Evolutionary conservation across 441 rosid genomes (phyloP), one percentile per base, ranked within the genome.

Genomic region (Breynia disticha): DNA sequence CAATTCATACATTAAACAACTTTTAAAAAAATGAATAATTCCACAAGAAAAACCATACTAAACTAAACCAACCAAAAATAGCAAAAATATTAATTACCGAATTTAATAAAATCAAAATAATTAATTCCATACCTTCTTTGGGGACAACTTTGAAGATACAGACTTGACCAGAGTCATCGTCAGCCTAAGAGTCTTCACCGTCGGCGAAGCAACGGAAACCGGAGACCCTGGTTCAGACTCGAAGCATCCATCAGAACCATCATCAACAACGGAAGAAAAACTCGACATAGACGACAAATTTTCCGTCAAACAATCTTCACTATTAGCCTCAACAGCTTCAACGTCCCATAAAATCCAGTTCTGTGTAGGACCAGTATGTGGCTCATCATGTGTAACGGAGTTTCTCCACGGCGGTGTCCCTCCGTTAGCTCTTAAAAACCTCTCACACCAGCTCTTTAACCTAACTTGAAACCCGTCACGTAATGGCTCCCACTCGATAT

Each of bases 331-430:
- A 57, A 68, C 73, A 9, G 58, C 65, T 62, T 78, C 87, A 43
- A 88, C 84, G 22, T 84, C 86, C 98, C 98, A 91, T 11, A 82
- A 67, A 19, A 82, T 61, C 72, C 89, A 82, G 10, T 77, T 79
- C 56, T 70, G 84, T 22, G 91, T 82, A 14, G 94, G 64, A 46
- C 82, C 78, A 48, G 79, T 59, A 10, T 79, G 81, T 52, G 98
- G 97, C 41, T 69, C 78, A 59, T 91, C 98, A 56, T 91, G 96
- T 13, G 98, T 91, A 1, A 91, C 69, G 2, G 96, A 71, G 87
- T 84, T 91, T 58, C 96, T 70, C 94, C 94, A 91, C 19, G 96
- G 98, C 44, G 94, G 98, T 32, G 85, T 61, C n/a, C 96, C 90
- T 8, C 98, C 95, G 60, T 91, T 91, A 9, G 73, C 98, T 46